Base-by-base conservation (phyloP, 306 rosid species). In the barrel medic (Medicago truncatula) region DNA sequence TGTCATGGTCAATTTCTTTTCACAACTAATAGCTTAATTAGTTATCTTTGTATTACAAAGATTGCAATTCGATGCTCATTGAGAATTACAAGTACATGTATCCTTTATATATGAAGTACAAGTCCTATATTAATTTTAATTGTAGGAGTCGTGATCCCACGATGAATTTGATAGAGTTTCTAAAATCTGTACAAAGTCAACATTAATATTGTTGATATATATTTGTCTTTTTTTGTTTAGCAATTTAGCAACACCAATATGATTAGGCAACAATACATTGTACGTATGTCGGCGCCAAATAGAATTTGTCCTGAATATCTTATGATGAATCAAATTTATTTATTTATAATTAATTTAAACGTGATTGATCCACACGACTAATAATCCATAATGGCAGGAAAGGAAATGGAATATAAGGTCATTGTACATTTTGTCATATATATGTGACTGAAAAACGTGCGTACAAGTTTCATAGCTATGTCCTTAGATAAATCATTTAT, bases 61-160 rank as follows among this genome's bases (percentile, higher is more conserved):
- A 56, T 13, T 16, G 76, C 67, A 56, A 56, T 15, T 54, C 66
- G 61, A 69, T 82, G 85, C 54, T 76, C 31, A 66, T 78, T 82
- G 70, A 83, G 54, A 23, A 54, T 81, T 56, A 83, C 53, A 31
- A 60, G 68, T 52, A 21, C 57, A 53, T 77, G 83, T 44, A 12
- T 47, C 67, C 54, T 46, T 85, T 87, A 87, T 88, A 86, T 70
- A 72, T 17, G 38, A 39, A 43, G 38, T 70, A 34, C 73, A 86
- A 67, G 57, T 79, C 68, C 7, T 13, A 36, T 6, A 47, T 17
- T 41, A 10, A 7, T 15, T 64, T 1, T 9, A 58, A 43, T 15
- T 18, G n/a, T 7, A 7, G 43, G 71, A 80, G 85, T 84, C 84
- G 92, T 91, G 96, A 84, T 38, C 72, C 86, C 93, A 86, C 91